A percentile compares a stretch with the other conserved stretches of the same genome.
These are phyloP conservation scores for Ceratocystis cubensis DNA, from an alignment of 2,329 filamentous ascomycete species.

Conservation along the genomic window DNA sequence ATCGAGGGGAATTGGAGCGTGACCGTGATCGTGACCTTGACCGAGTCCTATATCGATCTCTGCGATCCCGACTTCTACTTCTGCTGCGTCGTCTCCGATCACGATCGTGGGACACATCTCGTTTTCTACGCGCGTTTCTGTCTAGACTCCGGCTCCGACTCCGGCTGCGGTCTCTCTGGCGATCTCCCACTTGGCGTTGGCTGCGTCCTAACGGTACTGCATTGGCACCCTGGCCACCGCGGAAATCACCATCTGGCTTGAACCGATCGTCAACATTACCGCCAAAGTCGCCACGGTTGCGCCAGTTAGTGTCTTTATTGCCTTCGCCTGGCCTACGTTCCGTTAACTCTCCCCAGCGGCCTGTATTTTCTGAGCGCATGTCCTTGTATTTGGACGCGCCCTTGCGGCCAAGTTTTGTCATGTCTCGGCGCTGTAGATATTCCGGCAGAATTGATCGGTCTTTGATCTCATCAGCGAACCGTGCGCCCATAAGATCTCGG, in stretches of 20 bases:
- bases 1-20: conserved; percentile 24
- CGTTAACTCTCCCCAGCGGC: conserved; percentile 60
- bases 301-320: conserved; percentile 22
- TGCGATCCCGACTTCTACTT: conserved; percentile 27
- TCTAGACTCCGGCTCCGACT: conserved; percentile 6
- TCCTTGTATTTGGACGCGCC: conserved; percentile 84
- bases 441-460: conserved; percentile 77
- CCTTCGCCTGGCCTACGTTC: conserved; percentile 33
- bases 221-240: conserved; percentile 51
- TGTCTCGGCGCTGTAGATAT: conserved; percentile 84
- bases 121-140: conserved; percentile 22
- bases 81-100: conserved; percentile 22
- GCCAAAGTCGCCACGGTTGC: conserved; percentile 26
- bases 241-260: conserved; percentile 45
- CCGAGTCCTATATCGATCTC: conserved; percentile 27
- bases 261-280: conserved; percentile 52
- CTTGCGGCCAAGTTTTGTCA: conserved; percentile 87
- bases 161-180: conserved; percentile 25
- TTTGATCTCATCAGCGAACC: conserved; percentile 69
- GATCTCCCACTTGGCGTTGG: conserved; percentile 37
- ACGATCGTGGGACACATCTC: conserved; percentile 26
- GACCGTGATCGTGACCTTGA: conserved; percentile 27
- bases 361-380: conserved; percentile 80
- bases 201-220: conserved; percentile 48
- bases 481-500: conserved; percentile 73